phyloP scores from a whole-genome alignment of 2,329 filamentous ascomycete species.

The Thermothelomyces thermophilus region DNA sequence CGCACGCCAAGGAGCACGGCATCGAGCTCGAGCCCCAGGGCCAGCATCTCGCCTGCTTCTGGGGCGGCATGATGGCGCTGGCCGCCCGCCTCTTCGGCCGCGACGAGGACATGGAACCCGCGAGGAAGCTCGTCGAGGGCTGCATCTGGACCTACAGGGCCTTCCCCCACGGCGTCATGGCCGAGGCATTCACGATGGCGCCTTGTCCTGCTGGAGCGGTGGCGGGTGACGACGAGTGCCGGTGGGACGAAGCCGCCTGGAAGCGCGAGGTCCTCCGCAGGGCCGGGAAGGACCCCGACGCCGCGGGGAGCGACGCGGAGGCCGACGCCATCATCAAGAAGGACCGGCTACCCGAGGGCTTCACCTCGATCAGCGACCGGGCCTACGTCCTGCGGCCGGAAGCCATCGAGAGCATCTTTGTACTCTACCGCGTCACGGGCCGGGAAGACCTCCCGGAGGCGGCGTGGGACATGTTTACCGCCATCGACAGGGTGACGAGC shows the following conservation, averaged over 20 bases:
- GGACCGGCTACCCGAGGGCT: constrained; percentile 45
- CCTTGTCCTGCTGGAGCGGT: constrained; percentile 37
- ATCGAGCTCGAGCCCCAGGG: constrained; percentile 27
- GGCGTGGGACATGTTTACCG: constrained; percentile 48
- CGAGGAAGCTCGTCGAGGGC: constrained; percentile 42
- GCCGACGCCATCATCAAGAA: constrained; percentile 3
- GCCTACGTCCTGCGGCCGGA: constrained; percentile 41
- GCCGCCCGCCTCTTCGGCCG: constrained; percentile 39
- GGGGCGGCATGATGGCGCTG: constrained; percentile 43
- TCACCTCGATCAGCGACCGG: constrained; percentile 48
- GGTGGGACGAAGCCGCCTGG: constrained; percentile 42
- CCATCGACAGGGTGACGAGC: constrained; percentile 39
- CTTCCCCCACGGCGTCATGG: constrained; percentile 51
- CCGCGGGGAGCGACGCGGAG: not conserved
- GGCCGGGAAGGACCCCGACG: constrained; percentile 28
- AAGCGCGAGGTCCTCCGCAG: constrained; percentile 20
- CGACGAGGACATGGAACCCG: constrained; percentile 40
- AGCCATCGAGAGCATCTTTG: constrained; percentile 37
- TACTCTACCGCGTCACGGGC: constrained; percentile 48
- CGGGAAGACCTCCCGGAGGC: constrained; percentile 40
- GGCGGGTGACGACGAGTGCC: constrained; percentile 41
- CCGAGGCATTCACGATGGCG: constrained; percentile 37
- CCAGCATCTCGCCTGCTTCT: constrained; percentile 43
- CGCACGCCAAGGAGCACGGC: constrained; percentile 22
- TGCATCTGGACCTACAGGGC: constrained; percentile 52